Base-by-base conservation (phyloP, 2,329 filamentous ascomycete species). In the Diaporthe ampelina region DNA sequence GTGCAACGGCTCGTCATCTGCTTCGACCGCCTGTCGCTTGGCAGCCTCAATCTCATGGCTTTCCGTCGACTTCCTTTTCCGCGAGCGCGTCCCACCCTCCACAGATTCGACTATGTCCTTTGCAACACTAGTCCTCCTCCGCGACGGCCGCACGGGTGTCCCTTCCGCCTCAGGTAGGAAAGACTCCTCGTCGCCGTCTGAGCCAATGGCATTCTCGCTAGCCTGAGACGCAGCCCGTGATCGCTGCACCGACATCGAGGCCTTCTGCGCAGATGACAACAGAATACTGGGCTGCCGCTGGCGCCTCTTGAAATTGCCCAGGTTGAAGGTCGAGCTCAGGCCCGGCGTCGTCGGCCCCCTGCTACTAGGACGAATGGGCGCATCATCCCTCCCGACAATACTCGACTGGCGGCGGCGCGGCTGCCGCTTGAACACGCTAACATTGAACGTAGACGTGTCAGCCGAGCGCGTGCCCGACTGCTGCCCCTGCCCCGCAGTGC, bases 211-310 rank as follows among this genome's bases (percentile, higher is more conserved):
- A 29, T 71, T 68, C 37, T 68, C 72, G 13, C 71, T 74, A 29
- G 65, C 72, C 75, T 74, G 76, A 77, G 78, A 77, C 15, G 78
- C 76, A 37, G 76, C 61, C 54, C 71, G 67, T 19, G 79, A 80
- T 56, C 72, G 73, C 13, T 79, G 78, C 54, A 78, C 68, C 17
- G 74, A 74, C 13, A 75, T 67, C 19, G 77, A 80, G 3, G 81
- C 79, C 76, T 85, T 89, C 75, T 87, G 86, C 3, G 84, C 84
- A 0, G 88, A 75, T 7, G 73, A 88, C 7, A 89, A 88, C 56
- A 92, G 80, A 72, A 92, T 92, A 80, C 91, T 92, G 2, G 89
- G 90, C 79, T 92, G 90, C 59, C 91, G 85, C 24, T 85, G 85
- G 58, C 91, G 86, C 52, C 90, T 84, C 79, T 86, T 88, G 80